Percentiles rank a stretch among this genome's conserved stretches.
These are phyloP conservation scores for Bipolaris oryzae DNA, from an alignment of 2,329 filamentous ascomycete genomes.

Conservation along the genomic window DNA sequence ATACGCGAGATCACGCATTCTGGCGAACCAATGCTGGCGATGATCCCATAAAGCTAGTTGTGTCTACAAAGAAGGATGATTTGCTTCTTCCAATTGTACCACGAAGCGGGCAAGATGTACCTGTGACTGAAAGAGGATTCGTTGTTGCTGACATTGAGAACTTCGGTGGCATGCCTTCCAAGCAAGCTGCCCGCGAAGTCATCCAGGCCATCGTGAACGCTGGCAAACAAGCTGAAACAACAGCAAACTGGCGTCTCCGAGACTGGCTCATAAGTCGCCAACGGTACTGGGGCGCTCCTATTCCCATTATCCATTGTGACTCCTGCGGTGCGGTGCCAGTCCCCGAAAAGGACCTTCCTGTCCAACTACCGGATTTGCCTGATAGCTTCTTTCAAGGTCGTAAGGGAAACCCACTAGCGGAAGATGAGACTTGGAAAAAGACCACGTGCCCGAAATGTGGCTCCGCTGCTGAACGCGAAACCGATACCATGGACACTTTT, in stretches of 20 bases:
- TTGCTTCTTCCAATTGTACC: constrained; percentile 24
- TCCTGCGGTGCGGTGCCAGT: constrained; percentile 81
- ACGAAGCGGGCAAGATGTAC: constrained; percentile 53
- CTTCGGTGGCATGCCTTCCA: constrained; percentile 68
- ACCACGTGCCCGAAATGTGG: constrained; percentile 76
- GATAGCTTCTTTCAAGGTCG: constrained; percentile 71
- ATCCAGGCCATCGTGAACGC: constrained; percentile 56
- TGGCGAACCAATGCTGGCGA: constrained; percentile 73
- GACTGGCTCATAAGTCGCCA: constrained; percentile 95
- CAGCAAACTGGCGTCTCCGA: constrained; percentile 77
- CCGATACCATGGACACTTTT: constrained; percentile 96
- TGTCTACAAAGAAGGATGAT: constrained; percentile 20
- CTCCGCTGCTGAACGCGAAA: constrained; percentile 75
- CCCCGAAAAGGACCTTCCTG: constrained; percentile 75
- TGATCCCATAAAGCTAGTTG: constrained; percentile 66
- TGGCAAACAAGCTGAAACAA: constrained; percentile 64
- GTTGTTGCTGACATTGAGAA: constrained; percentile 70
- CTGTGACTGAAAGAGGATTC: constrained; percentile 69
- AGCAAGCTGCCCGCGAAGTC: constrained; percentile 66
- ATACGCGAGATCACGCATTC: constrained; percentile 77
- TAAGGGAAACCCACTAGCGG: constrained; percentile 77
- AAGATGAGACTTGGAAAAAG: constrained; percentile 74
- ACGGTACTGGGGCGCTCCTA: constrained; percentile 88
- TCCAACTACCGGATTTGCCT: constrained; percentile 72
- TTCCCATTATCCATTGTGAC: constrained; percentile 83